These are phyloP conservation scores for Sesbania bispinosa DNA, from an alignment of 306 rosid species.

Conservation along the genomic window DNA sequence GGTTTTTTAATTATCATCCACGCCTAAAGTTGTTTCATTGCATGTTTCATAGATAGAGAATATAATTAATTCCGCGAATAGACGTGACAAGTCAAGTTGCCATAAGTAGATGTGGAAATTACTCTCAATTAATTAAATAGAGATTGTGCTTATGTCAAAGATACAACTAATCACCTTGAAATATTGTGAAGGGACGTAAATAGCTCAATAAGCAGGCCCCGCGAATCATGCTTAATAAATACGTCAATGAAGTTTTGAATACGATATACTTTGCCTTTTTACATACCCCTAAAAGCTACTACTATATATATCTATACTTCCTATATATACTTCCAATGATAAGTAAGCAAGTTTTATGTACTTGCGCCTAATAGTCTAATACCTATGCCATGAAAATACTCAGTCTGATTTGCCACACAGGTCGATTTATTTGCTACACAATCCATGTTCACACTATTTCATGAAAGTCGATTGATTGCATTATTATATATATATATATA, in stretches of 20 bases:
- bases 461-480: background rate
- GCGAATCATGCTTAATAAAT: slow-evolving; percentile 5
- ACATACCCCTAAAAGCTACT: slow-evolving; percentile 14
- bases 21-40: slow-evolving; percentile 24
- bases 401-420: slow-evolving; percentile 8
- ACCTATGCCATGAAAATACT: slow-evolving; percentile 2
- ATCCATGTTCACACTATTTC: background rate
- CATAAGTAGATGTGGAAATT: slow-evolving; percentile 16
- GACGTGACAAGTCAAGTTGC: slow-evolving; percentile 24
- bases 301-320: background rate
- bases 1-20: slow-evolving; percentile 12
- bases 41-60: background rate
- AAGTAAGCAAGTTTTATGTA: too few species aligned
- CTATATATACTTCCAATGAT: background rate
- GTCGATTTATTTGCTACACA: background rate
- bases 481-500: too few species aligned
- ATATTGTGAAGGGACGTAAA: slow-evolving; percentile 14
- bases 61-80: slow-evolving; percentile 24
- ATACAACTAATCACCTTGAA: slow-evolving; percentile 22
- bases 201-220: slow-evolving; percentile 25
- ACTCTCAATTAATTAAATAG: background rate
- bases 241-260: background rate
- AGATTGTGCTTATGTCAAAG: background rate
- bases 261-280: slow-evolving; percentile 11
- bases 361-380: too few species aligned